Base-by-base conservation (phyloP, 148 eudicot genomes). In the Vaccinium macrocarpon region DNA sequence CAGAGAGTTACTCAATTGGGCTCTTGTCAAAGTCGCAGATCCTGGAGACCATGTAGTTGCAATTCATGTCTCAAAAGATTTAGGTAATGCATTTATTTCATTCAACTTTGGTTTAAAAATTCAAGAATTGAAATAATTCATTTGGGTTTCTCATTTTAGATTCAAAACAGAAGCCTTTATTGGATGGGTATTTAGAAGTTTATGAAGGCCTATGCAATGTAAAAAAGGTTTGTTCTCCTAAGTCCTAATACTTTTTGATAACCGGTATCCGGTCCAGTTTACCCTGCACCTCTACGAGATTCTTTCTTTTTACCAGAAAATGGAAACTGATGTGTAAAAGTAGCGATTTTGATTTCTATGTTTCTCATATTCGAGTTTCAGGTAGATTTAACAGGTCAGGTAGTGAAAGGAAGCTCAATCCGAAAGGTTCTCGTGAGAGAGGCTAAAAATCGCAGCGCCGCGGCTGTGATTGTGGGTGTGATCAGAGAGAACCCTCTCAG, bases 1-100 rank as follows among this genome's bases (percentile, higher is more conserved):
- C 57, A 89, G 88, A 88, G 96, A 97, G 91, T 83, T 97, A 35
- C 88, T 97, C 56, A 86, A 88, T 72, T 97, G 98, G 98, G 95
- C 98, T 46, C 68, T 97, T 82, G 91, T 92, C 19, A 97, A 93
- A 91, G 97, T 95, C 72, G 98, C 98, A 82, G 83, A 88, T 78
- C 87, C 95, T 10, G 95, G 92, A n/a, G 99, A 97, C 89, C 86
- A 84, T 80, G 93, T 97, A 4, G 64, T 93, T 85, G 95, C 95
- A 77, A 19, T 97, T 89, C 95, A 97, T 93, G 96, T 95, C 86
- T 89, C 84, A 76, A 82, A 90, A 88, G 85, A 90, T 87, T 87
- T 88, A 27, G 98, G 98, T 95, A 88, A 25, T 55, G 8, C 11
- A 27, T 4, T 57, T 38, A 18, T 6, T 23, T 52, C 2, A 14